Evolutionary conservation across 2,329 filamentous ascomycete species (phyloP).

Genomic region (Periglandula ipomoeae): DNA sequence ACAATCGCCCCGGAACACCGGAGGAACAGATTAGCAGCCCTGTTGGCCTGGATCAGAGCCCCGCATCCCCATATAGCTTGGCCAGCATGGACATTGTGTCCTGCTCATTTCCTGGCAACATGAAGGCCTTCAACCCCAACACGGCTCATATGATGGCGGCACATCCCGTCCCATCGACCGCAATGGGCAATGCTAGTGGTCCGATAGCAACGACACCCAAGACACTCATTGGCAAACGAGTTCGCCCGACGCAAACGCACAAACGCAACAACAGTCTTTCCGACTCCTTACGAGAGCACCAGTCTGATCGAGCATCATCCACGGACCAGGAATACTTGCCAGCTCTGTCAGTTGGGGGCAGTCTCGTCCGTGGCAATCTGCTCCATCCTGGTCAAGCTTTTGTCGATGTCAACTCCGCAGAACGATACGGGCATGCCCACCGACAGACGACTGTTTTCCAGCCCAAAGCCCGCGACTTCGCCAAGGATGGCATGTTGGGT

Average conservation of each 20-base stretch:
- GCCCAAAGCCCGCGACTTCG: constrained; percentile 25
- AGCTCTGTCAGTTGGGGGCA: constrained; percentile 64
- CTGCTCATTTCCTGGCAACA: constrained; percentile 52
- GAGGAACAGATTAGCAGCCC: constrained; percentile 24
- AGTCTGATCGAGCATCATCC: constrained; percentile 37
- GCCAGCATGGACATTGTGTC: constrained; percentile 53
- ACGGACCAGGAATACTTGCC: constrained; percentile 50
- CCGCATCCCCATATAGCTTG: constrained; percentile 45
- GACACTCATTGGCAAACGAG: constrained; percentile 48
- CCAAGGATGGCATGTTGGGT: constrained; percentile 39
- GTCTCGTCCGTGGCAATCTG: constrained; percentile 77
- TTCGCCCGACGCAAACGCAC: constrained; percentile 52
- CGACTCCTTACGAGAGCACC: constrained; percentile 70
- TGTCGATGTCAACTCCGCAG: constrained; percentile 55
- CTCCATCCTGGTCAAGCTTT: constrained; percentile 76
- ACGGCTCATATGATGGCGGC: constrained; percentile 37
- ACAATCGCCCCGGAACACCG: constrained; percentile 38
- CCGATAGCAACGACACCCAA: constrained; percentile 50
- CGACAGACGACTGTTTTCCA: constrained; percentile 47
- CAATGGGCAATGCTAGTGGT: constrained; percentile 35
- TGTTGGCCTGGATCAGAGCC: constrained; percentile 12
- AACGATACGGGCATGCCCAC: constrained; percentile 33
- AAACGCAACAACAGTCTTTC: constrained; percentile 83
- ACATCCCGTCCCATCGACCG: constrained; percentile 47
- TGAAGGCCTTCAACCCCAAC: constrained; percentile 29